Conservation (phyloP, 352 stramenopile species). For the Thraustochytrium sp. region DNA sequence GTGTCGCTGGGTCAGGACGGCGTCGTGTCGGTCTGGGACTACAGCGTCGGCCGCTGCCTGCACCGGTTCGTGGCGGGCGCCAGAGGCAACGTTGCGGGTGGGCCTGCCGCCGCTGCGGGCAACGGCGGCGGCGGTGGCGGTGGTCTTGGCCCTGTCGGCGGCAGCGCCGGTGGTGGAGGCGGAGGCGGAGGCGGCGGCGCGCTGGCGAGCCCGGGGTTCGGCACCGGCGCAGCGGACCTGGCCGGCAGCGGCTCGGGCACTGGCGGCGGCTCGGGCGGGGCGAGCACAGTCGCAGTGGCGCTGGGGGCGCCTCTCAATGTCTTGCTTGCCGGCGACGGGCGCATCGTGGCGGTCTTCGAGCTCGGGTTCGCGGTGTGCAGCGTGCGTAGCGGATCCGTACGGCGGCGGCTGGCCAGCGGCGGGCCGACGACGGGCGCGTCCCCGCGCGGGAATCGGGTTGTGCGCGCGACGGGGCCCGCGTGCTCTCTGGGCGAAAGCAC, state of each 20-base stretch:
- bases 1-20: background rate
- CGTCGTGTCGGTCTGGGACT: constrained; percentile 1
- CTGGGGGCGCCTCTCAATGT: background rate
- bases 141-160: too few species aligned
- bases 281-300: too few species aligned
- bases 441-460: background rate
- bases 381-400: background rate
- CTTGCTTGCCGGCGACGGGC: background rate
- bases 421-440: background rate
- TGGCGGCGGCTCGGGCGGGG: too few species aligned
- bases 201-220: too few species aligned
- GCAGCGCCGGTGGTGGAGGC: too few species aligned
- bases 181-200: too few species aligned
- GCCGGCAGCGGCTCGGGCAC: too few species aligned
- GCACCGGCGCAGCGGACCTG: too few species aligned
- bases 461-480: background rate
- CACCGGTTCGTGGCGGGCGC: background rate
- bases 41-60: background rate
- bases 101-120: too few species aligned
- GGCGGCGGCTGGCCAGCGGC: background rate
- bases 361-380: background rate
- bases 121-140: too few species aligned
- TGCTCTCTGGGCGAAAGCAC: background rate
- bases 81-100: background rate
- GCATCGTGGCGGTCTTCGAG: background rate